Conservation (phyloP, 129 eudicot genomes). For the Centella asiatica region DNA sequence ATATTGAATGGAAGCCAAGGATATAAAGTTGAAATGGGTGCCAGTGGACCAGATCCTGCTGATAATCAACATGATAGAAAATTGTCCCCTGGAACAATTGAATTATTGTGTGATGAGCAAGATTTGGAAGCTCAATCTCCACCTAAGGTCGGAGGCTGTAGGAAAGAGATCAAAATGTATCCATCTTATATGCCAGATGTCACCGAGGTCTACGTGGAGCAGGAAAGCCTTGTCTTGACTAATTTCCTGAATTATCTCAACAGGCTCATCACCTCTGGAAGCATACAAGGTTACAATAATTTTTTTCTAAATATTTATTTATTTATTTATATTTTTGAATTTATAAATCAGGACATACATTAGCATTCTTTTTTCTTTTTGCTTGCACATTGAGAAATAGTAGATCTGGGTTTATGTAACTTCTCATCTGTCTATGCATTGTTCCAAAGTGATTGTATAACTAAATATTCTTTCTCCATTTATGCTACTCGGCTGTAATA, state of each 20-base stretch:
- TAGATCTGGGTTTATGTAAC: background rate
- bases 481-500: no score
- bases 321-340: background rate
- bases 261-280: slow-evolving; percentile 43
- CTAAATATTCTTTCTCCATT: no score
- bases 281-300: slow-evolving; percentile 24
- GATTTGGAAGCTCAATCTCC: slow-evolving; percentile 32
- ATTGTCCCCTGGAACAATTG: slow-evolving; percentile 72
- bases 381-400: no score
- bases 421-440: background rate
- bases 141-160: slow-evolving; percentile 12
- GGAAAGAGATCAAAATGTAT: slow-evolving; percentile 7
- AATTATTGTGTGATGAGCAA: slow-evolving; percentile 73
- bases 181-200: slow-evolving; percentile 20
- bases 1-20: slow-evolving; percentile 2
- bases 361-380: no score
- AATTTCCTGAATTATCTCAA: slow-evolving; percentile 53
- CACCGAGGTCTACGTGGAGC: slow-evolving; percentile 45
- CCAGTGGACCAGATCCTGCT: slow-evolving; percentile 12
- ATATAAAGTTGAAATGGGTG: slow-evolving; percentile 6
- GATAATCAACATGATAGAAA: slow-evolving; percentile 32
- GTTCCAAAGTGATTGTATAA: background rate
- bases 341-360: background rate
- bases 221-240: slow-evolving; percentile 58
- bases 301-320: background rate